These are phyloP conservation scores for Suhomyces sp. DNA, from an alignment of 805 yeast genomes.

Conservation along the genomic window DNA sequence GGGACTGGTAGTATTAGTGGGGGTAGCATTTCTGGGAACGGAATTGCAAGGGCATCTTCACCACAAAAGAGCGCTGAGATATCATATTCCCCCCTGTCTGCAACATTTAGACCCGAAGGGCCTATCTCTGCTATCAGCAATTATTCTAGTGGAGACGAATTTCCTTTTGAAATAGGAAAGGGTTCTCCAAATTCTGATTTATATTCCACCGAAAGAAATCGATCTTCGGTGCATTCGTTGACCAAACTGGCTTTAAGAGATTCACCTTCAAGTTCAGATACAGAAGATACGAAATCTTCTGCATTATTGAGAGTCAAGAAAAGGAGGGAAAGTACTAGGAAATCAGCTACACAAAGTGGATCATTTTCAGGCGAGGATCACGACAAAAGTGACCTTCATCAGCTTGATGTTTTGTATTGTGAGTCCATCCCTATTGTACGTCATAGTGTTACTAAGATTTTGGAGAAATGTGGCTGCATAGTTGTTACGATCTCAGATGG, in stretches of 20 bases:
- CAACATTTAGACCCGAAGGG: slow-evolving; percentile 29
- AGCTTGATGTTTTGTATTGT: slow-evolving; percentile 72
- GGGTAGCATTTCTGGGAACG: slow-evolving; percentile 4
- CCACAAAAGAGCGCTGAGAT: slow-evolving; percentile 24
- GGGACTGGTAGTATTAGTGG: slow-evolving; percentile 1
- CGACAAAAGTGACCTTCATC: slow-evolving; percentile 14
- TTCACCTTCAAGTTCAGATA: slow-evolving; percentile 64
- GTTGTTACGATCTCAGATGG: slow-evolving; percentile 78
- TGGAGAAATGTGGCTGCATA: slow-evolving; percentile 72
- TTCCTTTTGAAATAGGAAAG: slow-evolving; percentile 10
- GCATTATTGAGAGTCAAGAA: slow-evolving; percentile 54
- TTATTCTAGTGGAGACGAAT: slow-evolving; percentile 34
- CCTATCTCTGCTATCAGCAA: slow-evolving; percentile 31
- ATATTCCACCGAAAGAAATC: slow-evolving; percentile 14
- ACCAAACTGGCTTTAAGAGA: slow-evolving; percentile 27
- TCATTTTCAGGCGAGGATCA: slow-evolving; percentile 7
- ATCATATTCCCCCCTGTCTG: slow-evolving; percentile 17
- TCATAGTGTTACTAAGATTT: slow-evolving; percentile 58
- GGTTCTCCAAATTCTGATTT: slow-evolving; percentile 12
- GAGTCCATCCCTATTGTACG: slow-evolving; percentile 85
- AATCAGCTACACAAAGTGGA: slow-evolving; percentile 14
- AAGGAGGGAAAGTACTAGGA: slow-evolving; percentile 53
- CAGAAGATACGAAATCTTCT: slow-evolving; percentile 53
- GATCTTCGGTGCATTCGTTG: slow-evolving; percentile 26
- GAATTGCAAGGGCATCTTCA: slow-evolving; percentile 21